Conservation (phyloP, 257 asterid species). For the Cynanchum wilfordii region DNA sequence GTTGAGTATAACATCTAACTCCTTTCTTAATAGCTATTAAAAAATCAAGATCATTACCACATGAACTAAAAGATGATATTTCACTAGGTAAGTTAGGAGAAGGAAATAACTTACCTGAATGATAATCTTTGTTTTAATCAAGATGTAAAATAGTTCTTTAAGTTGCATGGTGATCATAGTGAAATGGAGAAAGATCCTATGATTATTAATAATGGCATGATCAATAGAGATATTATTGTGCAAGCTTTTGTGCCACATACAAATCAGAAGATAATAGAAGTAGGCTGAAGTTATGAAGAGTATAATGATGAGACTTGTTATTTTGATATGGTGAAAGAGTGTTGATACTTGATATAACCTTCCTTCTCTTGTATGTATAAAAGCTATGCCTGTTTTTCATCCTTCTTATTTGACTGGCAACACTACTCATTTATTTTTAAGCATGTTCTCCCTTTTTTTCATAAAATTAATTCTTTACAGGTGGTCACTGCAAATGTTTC, state of each 20-base stretch:
- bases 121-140: not conserved
- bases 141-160: not conserved
- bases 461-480: constrained; percentile 31
- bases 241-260: not conserved
- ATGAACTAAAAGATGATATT: too few relatives aligned
- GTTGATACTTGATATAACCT: not conserved
- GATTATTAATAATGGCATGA: not conserved
- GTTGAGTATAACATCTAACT: too few relatives aligned
- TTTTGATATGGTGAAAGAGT: not conserved
- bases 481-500: constrained; percentile 92
- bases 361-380: not conserved
- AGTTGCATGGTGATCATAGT: not conserved
- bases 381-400: not conserved
- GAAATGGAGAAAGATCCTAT: not conserved
- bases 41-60: too few relatives aligned
- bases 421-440: not conserved
- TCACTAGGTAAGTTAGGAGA: too few relatives aligned
- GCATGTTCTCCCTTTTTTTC: not conserved
- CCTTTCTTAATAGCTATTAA: too few relatives aligned
- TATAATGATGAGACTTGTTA: not conserved
- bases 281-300: not conserved
- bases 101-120: too few relatives aligned
- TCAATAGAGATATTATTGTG: not conserved
- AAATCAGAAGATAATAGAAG: not conserved
- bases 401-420: not conserved